These are phyloP conservation scores for Funneliformis mosseae DNA, from an alignment of 192 early-diverging fungal genomes.

Conservation along the genomic window DNA sequence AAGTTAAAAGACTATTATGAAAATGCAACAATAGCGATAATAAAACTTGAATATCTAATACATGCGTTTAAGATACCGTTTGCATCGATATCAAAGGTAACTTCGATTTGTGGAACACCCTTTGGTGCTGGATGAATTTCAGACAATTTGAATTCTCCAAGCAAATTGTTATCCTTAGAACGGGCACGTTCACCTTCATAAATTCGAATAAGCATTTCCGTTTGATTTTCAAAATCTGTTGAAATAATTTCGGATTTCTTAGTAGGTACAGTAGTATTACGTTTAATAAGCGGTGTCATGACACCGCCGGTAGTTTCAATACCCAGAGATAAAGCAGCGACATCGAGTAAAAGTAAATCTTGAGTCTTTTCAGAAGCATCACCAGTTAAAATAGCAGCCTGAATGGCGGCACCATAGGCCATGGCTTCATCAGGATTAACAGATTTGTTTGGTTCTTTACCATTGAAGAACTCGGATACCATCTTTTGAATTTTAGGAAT, in stretches of 20 bases:
- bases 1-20: too few relatives aligned
- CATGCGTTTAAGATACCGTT: slow-evolving; percentile 33
- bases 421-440: neutral
- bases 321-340: slow-evolving; percentile 91
- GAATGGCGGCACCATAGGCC: neutral
- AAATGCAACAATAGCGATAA: too few relatives aligned
- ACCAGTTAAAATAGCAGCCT: too few relatives aligned
- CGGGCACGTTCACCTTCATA: too few relatives aligned
- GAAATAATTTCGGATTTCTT: slow-evolving; percentile 96
- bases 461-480: too few relatives aligned
- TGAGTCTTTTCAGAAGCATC: slow-evolving; percentile 34
- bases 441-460: neutral
- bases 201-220: too few relatives aligned
- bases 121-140: too few relatives aligned
- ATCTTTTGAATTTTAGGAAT: slow-evolving; percentile 31
- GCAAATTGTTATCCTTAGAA: too few relatives aligned
- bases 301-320: slow-evolving; percentile 96
- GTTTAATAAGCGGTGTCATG: slow-evolving; percentile 71
- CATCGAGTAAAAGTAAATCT: slow-evolving; percentile 89
- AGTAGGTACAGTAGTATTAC: slow-evolving; percentile 92
- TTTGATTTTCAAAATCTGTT: slow-evolving; percentile 33
- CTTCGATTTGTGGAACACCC: too few relatives aligned
- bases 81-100: slow-evolving; percentile 72
- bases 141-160: too few relatives aligned
- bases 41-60: too few relatives aligned